Evolutionary conservation across 345 rosid genomes (phyloP), one percentile per base, ranked within the genome.

Genomic region (Pistacia atlantica): DNA sequence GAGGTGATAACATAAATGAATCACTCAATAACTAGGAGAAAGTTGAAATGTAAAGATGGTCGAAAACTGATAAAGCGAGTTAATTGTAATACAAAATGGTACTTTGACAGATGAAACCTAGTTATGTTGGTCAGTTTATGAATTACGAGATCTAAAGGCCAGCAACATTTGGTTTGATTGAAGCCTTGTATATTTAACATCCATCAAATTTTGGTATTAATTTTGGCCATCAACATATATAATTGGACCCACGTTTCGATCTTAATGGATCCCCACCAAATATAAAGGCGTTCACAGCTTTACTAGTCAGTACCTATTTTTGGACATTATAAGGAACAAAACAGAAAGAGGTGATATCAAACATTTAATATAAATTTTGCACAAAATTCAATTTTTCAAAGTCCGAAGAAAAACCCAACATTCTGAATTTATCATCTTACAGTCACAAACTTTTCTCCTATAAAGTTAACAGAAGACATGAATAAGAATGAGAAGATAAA

Each of bases 221-320:
- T 11, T 61, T 61, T 49, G 58, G 59, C 48, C 11, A 13, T 18
- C 10, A 18, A 10, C 3, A 12, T 54, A 28, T 73, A 31, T 2
- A 46, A 73, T 72, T 28, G 54, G 11, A 73, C 28, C 35, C 58
- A 48, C 31, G 11, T 31, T 61, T 38, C 11, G 22, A 48, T 48
- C 76, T 48, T 6, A 46, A 61, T 56, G 33, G 54, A 56, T 31
- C 17, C 49, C 31, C 18, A 49, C 12, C 57, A 73, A 68, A 73
- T 33, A 28, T 31, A 54, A 13, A 5, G 45, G 2, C 52, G 7
- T 9, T 5, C 5, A 48, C 25, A 73, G 55, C 18, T 0, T 56
- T 63, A 33, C 17, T 20, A 71, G 37, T 28, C 46, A 25, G 67
- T 31, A 28, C 28, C 45, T 28, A 48, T n/a, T 17, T 60, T 18